Percentiles rank a stretch among this genome's conserved stretches.
Conservation (phyloP, 2,329 filamentous ascomycete genomes). For the Lomentospora prolificans region DNA sequence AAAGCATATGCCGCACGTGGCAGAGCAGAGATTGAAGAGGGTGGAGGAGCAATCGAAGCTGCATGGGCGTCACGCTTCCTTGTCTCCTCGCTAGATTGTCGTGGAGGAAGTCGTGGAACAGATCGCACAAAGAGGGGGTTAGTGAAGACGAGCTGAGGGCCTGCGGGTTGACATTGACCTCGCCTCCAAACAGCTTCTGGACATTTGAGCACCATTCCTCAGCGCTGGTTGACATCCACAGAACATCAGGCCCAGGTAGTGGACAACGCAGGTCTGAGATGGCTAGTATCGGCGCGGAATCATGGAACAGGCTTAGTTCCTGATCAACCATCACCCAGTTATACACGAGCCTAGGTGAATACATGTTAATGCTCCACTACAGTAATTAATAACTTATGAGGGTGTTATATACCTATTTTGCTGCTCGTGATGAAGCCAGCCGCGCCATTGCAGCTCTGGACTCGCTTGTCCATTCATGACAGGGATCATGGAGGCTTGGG, state of each 20-base stretch:
- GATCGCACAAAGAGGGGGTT: conserved; percentile 49
- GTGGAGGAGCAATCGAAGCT: conserved; percentile 58
- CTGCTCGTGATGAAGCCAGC: conserved; percentile 56
- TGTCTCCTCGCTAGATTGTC: conserved; percentile 47
- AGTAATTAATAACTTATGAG: too few relatives aligned
- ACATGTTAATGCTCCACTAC: not conserved
- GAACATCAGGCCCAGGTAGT: conserved; percentile 49
- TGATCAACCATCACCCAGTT: conserved; percentile 69
- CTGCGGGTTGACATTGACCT: conserved; percentile 38
- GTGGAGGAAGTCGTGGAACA: conserved; percentile 59
- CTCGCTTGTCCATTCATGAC: conserved; percentile 30
- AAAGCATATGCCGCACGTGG: conserved; percentile 55
- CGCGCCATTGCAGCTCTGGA: conserved; percentile 46
- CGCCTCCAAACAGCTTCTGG: conserved; percentile 47
- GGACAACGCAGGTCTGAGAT: conserved; percentile 56
- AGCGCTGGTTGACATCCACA: conserved; percentile 53
- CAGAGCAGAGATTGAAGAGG: conserved; percentile 56
- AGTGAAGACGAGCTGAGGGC: conserved; percentile 28
- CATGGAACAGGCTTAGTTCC: conserved; percentile 58
- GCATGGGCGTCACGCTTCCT: conserved; percentile 34
- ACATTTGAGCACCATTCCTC: conserved; percentile 50
- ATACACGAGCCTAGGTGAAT: conserved; percentile 49
- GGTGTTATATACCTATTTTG: conserved; percentile 42
- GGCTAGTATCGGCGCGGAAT: conserved; percentile 51
- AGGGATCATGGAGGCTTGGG: conserved; percentile 33